A percentile compares a stretch with the other conserved stretches of the same genome.
Conservation (phyloP, 768 basidiomycete species). For the Amanita brunnescens region DNA sequence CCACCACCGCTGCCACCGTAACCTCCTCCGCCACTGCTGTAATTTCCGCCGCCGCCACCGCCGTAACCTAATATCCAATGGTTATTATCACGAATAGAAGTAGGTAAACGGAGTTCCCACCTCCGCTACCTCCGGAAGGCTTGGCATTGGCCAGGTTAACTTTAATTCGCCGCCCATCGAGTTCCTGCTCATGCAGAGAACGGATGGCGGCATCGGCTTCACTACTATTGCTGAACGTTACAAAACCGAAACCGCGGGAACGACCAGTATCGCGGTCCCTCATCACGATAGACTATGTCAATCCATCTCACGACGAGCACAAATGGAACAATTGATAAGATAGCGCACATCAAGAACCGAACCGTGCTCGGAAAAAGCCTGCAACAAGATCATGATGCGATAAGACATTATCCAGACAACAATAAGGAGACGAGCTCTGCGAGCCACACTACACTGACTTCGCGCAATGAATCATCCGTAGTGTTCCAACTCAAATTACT, state of each 20-base stretch:
- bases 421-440: conserved; percentile 25
- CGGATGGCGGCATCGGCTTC: conserved; percentile 78
- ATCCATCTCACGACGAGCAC: conserved; percentile 20
- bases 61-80: too few species aligned
- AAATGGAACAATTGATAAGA: conserved; percentile 16
- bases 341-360: conserved; percentile 86
- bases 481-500: conserved; percentile 97
- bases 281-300: conserved; percentile 89
- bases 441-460: conserved; percentile 60
- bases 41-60: too few species aligned
- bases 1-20: conserved; percentile 15
- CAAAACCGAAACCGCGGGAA: conserved; percentile 96
- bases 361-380: conserved; percentile 83
- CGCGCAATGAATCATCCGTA: conserved; percentile 83
- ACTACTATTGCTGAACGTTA: conserved; percentile 51
- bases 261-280: conserved; percentile 97
- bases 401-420: conserved; percentile 33
- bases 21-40: conserved; percentile 16
- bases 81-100: conserved; percentile 6
- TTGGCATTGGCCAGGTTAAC: conserved; percentile 78
- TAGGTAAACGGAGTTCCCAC: conserved; percentile 5
- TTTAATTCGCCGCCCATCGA: conserved; percentile 89
- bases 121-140: conserved; percentile 38
- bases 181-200: conserved; percentile 78
- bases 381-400: conserved; percentile 40